Conservation (phyloP, 495 filamentous ascomycete species). For the Astrothelium macrocarpum region DNA sequence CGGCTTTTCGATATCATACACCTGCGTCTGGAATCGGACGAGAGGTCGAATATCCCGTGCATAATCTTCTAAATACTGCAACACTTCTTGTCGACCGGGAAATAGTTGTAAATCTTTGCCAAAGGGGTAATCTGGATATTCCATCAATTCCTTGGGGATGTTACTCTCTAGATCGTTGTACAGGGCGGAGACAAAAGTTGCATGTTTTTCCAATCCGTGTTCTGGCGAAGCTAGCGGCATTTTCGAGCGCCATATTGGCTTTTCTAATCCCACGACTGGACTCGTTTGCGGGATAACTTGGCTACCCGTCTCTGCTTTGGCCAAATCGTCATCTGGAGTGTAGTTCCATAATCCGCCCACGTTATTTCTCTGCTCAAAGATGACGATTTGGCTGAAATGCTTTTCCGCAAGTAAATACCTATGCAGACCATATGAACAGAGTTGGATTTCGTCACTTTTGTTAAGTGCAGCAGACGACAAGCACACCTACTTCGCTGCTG, state of each 20-base stretch:
- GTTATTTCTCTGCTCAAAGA: constrained; percentile 70
- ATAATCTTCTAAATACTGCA: constrained; percentile 66
- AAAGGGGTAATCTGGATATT: constrained; percentile 62
- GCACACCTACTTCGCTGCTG: constrained; percentile 46
- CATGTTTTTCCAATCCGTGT: constrained; percentile 15
- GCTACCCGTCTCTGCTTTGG: constrained; percentile 11
- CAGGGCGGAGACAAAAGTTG: constrained; percentile 57
- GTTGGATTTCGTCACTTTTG: not conserved
- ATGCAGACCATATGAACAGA: not conserved
- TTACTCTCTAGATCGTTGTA: constrained; percentile 80
- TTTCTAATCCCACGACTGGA: constrained; percentile 21
- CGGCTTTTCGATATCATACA: constrained; percentile 38
- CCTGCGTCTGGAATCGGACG: constrained; percentile 50
- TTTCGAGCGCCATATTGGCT: constrained; percentile 22
- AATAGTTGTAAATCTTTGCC: constrained; percentile 56
- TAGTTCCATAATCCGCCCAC: constrained; percentile 83
- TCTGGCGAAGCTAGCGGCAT: constrained; percentile 14
- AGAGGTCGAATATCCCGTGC: constrained; percentile 48
- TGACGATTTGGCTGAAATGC: constrained; percentile 56
- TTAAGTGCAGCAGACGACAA: not conserved
- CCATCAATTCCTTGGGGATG: constrained; percentile 75
- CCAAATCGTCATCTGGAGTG: constrained; percentile 31
- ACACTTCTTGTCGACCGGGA: constrained; percentile 56
- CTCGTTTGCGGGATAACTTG: constrained; percentile 32
- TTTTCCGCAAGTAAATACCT: constrained; percentile 69